A percentile compares a stretch with the other conserved stretches of the same genome.
phyloP scores from a whole-genome alignment of 2,329 filamentous ascomycete species.

The Alternaria triticimaculans region DNA sequence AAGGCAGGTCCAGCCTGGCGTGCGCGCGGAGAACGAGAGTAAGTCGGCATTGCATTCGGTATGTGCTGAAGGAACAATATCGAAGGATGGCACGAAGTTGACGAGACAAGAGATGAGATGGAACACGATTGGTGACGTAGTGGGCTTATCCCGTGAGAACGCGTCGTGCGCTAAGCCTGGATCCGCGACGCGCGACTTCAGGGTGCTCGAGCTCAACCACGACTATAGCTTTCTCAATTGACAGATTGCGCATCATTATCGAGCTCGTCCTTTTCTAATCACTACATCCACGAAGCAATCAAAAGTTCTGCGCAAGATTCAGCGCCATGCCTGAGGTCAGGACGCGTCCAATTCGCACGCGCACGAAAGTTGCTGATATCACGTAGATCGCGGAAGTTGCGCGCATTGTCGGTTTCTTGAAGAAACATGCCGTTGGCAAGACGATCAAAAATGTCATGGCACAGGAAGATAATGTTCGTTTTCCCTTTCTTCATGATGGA shows the following conservation, averaged over 20 bases:
- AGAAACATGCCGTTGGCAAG: constrained; percentile 82
- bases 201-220: neutral
- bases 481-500: neutral
- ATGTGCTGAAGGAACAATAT: neutral
- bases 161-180: constrained; percentile 27
- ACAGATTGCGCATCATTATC: neutral
- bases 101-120: neutral
- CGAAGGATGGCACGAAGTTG: neutral
- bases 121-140: constrained; percentile 33
- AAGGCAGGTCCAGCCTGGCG: constrained; percentile 27
- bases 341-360: constrained; percentile 1
- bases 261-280: neutral
- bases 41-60: neutral
- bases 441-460: constrained; percentile 73
- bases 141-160: constrained; percentile 37
- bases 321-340: constrained; percentile 48
- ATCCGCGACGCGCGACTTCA: constrained; percentile 3
- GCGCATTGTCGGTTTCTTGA: constrained; percentile 84
- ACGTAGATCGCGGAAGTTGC: constrained; percentile 67
- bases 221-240: neutral
- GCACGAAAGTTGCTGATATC: constrained; percentile 12
- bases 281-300: neutral
- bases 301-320: neutral
- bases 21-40: neutral
- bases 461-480: constrained; percentile 68